Evolutionary conservation across 441 rosid genomes (phyloP), one percentile per base, ranked within the genome.

Genomic region (Jatropha podagrica): DNA sequence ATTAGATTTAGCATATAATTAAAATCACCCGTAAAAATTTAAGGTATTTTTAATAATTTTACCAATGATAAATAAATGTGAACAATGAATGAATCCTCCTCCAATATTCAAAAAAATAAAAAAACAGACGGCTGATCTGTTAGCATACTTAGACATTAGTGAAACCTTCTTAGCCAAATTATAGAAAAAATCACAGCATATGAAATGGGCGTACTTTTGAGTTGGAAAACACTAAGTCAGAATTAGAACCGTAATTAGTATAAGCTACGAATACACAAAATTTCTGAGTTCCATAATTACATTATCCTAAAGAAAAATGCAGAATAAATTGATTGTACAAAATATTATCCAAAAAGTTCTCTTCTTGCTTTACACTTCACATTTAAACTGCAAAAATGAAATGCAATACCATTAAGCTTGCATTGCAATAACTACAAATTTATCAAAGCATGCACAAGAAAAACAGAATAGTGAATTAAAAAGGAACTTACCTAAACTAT

Each of bases 341-440:
- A 38, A 15, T 15, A 23, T 13, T 44, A 51, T 52, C 65, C 59
- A 77, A 65, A 58, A 56, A 11, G 17, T 59, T 54, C 71, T 61
- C 69, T 37, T 41, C 60, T 49, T 18, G 66, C 64, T 73, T 51
- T 71, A 65, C 71, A 40, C 46, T 58, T 56, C 65, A 72, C 44
- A 60, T 5, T 51, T 23, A 65, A 60, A 18, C 80, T 78, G 81
- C 77, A 78, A 78, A 72, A 56, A 3, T 42, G 3, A 51, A 54
- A 42, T 23, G 54, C 60, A 67, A 73, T 6, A 17, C 20, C 4
- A 27, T 40, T 59, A 79, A 46, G 15, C 18, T 46, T 10, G 26
- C 66, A 59, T 52, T 74, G 15, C 7, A n/a, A 3, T 11, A 5
- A n/a, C 38, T 58, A 68, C 41, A 68, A 73, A 49, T 74, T 54